Conservation (phyloP, 306 rosid genomes). For the Datisca glomerata region DNA sequence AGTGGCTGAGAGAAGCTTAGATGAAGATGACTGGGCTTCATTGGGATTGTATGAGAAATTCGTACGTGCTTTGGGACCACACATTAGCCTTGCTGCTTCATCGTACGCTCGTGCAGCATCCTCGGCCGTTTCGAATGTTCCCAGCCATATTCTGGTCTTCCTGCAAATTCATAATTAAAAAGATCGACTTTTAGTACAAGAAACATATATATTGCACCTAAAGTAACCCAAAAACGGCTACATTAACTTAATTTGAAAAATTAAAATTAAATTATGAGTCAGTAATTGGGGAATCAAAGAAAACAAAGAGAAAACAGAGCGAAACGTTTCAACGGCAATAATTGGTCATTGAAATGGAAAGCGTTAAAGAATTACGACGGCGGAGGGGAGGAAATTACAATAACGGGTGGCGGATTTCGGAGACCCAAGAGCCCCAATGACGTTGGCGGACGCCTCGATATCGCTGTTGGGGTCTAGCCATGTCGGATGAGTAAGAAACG, state of each 20-base stretch:
- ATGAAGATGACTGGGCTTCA: constrained; percentile 32
- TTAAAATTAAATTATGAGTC: no score
- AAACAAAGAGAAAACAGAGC: background rate
- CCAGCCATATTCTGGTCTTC: constrained; percentile 79
- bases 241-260: no score
- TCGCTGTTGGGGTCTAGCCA: constrained; percentile 93
- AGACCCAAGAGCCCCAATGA: constrained; percentile 99
- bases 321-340: no score
- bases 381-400: constrained; percentile 37
- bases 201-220: no score
- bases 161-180: constrained; percentile 12
- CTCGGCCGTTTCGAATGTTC: constrained; percentile 77
- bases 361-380: background rate
- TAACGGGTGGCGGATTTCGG: constrained; percentile 95
- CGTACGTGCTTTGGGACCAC: constrained; percentile 66
- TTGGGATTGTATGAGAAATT: constrained; percentile 55
- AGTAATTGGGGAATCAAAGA: no score
- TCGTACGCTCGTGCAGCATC: constrained; percentile 90
- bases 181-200: no score
- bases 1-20: constrained; percentile 51
- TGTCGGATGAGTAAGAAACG: constrained; percentile 6
- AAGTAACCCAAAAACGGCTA: no score
- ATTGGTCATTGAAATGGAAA: no score
- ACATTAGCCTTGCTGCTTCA: constrained; percentile 77
- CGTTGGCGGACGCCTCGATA: constrained; percentile 97